Conservation (phyloP, 139 green algal species). For the Nannochloris sp. region DNA sequence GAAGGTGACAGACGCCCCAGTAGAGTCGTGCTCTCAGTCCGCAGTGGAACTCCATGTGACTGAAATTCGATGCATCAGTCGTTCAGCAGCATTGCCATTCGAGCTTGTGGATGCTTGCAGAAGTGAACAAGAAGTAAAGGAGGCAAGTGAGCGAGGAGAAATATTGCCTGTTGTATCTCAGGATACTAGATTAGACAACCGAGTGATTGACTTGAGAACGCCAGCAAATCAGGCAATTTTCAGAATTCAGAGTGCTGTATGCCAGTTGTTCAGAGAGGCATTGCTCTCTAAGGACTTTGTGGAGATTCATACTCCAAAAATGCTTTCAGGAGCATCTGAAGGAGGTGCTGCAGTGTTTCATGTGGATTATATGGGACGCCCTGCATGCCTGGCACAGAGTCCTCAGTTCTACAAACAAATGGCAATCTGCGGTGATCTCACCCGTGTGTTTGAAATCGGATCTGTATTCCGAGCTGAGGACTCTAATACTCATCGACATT, state of each 20-base stretch:
- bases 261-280: conserved; percentile 75
- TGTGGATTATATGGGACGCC: conserved; percentile 89
- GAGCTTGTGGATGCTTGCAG: conserved; percentile 64
- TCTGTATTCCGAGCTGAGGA: conserved; percentile 96
- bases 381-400: conserved; percentile 87
- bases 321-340: conserved; percentile 74
- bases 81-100: conserved; percentile 71
- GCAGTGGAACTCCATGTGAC: conserved; percentile 75
- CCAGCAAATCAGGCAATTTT: conserved; percentile 98
- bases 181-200: conserved; percentile 85
- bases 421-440: conserved; percentile 88
- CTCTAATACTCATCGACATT: conserved; percentile 91
- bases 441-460: conserved; percentile 91
- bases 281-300: conserved; percentile 69
- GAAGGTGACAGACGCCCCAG: conserved; percentile 33
- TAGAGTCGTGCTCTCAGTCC: conserved; percentile 78
- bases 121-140: conserved; percentile 32
- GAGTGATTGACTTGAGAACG: conserved; percentile 89
- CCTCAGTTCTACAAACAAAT: conserved; percentile 99
- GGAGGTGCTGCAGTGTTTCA: conserved; percentile 88
- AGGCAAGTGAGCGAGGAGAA: conserved; percentile 43
- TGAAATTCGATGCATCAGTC: conserved; percentile 47
- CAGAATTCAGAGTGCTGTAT: conserved; percentile 74
- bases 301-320: conserved; percentile 98
- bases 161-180: conserved; percentile 67